These are phyloP conservation scores for Mortierella sp. DNA, from an alignment of 371 early-diverging fungal species.

Conservation along the genomic window DNA sequence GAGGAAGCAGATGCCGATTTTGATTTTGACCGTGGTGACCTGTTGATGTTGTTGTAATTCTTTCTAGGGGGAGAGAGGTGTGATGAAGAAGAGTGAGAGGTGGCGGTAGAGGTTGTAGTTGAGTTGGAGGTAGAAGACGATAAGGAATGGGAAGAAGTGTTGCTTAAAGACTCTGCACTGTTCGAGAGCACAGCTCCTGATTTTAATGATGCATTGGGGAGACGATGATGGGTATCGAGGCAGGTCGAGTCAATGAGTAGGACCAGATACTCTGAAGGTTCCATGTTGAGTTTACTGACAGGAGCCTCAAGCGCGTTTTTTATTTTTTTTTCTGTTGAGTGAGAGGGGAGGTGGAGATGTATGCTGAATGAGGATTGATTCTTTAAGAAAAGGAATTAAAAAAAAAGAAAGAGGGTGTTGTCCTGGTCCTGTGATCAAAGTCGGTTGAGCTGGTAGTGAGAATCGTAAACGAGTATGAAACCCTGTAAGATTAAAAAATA, in stretches of 20 bases:
- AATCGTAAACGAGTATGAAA: not conserved
- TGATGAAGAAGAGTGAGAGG: constrained; percentile 25
- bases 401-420: no score
- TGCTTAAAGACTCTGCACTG: constrained; percentile 29
- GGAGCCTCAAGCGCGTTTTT: not conserved
- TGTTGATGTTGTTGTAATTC: constrained; percentile 17
- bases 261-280: constrained; percentile 39
- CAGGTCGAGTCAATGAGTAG: constrained; percentile 37
- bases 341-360: not conserved
- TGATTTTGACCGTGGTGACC: constrained; percentile 37
- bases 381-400: no score
- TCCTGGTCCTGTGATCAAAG: not conserved
- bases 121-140: constrained; percentile 33
- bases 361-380: no score
- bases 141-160: constrained; percentile 28
- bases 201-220: constrained; percentile 14
- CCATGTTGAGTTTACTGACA: constrained; percentile 27
- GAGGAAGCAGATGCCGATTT: constrained; percentile 32
- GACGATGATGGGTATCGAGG: constrained; percentile 32
- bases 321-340: no score
- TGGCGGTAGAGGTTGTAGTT: constrained; percentile 12
- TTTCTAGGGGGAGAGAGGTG: constrained; percentile 25
- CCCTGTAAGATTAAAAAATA: not conserved
- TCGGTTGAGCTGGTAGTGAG: not conserved
- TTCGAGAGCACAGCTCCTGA: not conserved